These are phyloP conservation scores for Bifiguratus adelaidae DNA, from an alignment of 192 early-diverging fungal species.

Conservation along the genomic window DNA sequence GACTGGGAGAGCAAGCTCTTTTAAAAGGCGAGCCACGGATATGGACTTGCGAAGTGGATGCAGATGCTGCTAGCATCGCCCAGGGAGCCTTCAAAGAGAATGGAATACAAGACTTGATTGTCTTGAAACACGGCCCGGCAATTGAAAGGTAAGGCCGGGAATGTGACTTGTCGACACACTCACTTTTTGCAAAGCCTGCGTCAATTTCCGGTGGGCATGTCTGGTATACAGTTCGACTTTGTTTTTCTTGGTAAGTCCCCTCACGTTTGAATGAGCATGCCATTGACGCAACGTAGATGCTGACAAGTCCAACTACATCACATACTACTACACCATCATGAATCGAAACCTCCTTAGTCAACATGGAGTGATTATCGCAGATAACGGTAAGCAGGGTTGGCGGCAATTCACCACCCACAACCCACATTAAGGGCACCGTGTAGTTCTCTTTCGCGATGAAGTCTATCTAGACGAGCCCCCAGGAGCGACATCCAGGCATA, in stretches of 20 bases:
- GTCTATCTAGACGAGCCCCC: too few relatives aligned
- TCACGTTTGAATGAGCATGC: background rate
- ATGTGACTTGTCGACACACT: conserved; percentile 6
- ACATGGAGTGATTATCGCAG: conserved; percentile 48
- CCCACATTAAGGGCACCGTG: too few relatives aligned
- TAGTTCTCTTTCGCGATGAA: too few relatives aligned
- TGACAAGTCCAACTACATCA: conserved; percentile 53
- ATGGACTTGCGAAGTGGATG: conserved; percentile 41
- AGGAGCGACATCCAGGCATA: too few relatives aligned
- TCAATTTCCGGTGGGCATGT: conserved; percentile 16
- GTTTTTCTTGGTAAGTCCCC: conserved; percentile 36
- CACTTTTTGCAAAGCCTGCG: background rate
- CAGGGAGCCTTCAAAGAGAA: conserved; percentile 21
- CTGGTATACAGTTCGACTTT: conserved; percentile 42
- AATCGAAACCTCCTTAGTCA: conserved; percentile 43
- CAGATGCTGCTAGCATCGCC: conserved; percentile 31
- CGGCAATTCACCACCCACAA: too few relatives aligned
- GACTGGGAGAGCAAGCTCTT: conserved; percentile 19
- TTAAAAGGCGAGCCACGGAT: conserved; percentile 23
- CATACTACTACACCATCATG: conserved; percentile 51
- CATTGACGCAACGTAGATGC: conserved; percentile 33
- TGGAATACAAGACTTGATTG: conserved; percentile 19
- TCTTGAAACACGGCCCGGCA: conserved; percentile 30
- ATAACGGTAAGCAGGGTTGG: conserved; percentile 37
- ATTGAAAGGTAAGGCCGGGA: conserved; percentile 21